Base-by-base conservation (phyloP, 345 rosid genomes). In the Carallia pectinifolia region DNA sequence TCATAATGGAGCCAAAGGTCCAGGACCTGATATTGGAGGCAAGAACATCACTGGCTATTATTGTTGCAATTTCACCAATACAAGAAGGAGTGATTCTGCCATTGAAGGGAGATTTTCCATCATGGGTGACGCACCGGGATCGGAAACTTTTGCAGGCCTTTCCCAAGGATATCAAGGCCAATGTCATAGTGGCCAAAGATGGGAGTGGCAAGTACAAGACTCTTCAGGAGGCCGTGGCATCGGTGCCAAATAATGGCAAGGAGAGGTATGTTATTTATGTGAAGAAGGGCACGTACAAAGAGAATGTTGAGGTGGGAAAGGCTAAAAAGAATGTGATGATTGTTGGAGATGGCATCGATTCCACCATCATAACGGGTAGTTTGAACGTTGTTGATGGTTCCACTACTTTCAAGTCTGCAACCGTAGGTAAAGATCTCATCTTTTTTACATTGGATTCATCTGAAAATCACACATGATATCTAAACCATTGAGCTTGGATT, bases 131-230 rank as follows among this genome's bases (percentile, higher is more conserved):
- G n/a, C 30, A 19, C 2, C 55, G 9, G 63, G 75, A 71, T 7
- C 53, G 75, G 7, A 64, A 64, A 56, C 68, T 71, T 18, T 13
- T 71, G 12, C 19, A 18, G 17, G 16, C 38, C 31, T 38, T 10
- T 6, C 47, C 48, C 1, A 55, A 31, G 40, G 63, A 39, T 19
- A 71, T 37, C 68, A 61, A 73, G 10, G 71, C 69, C 1, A 44
- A 68, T 68, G 65, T 62, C 15, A 48, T 63, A 6, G 77, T 74
- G 47, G 77, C 73, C 9, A 53, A 74, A 60, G 77, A 74, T n/a
- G 73, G 73, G 38, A 67, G 72, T 40, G 73, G 77, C 13, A 68
- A 62, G 36, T 74, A 68, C 64, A 68, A 55, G 58, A 68, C 68
- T 6, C 38, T 74, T 0, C 63, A 44, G 13, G 68, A 62, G 17